These are phyloP conservation scores for Exophiala spinifera DNA, from an alignment of 2,329 filamentous ascomycete species.

Conservation along the genomic window DNA sequence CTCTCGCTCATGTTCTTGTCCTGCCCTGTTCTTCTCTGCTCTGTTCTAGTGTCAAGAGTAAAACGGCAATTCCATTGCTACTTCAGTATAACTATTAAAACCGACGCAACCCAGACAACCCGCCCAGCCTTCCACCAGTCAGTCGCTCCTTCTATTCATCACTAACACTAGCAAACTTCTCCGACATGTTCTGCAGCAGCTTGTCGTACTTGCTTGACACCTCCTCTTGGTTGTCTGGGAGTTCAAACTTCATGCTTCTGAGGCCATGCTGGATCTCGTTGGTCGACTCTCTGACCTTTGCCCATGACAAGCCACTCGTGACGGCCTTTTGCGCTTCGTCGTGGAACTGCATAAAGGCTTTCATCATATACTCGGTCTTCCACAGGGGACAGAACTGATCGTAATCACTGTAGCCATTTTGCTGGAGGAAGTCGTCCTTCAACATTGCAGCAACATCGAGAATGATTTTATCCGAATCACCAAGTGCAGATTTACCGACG, in stretches of 20 bases:
- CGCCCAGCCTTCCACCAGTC: slow-evolving; percentile 31
- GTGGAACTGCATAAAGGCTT: slow-evolving; percentile 96
- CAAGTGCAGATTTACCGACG: slow-evolving; percentile 93
- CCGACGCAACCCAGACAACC: slow-evolving; percentile 2
- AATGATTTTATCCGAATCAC: slow-evolving; percentile 97
- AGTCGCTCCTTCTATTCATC: slow-evolving; percentile 67
- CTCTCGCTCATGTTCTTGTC: too few species aligned
- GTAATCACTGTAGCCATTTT: slow-evolving; percentile 98
- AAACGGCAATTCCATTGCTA: too few species aligned
- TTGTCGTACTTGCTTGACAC: slow-evolving; percentile 92
- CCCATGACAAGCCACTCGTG: slow-evolving; percentile 84
- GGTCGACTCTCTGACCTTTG: slow-evolving; percentile 88
- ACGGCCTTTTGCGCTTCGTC: slow-evolving; percentile 97
- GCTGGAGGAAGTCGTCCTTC: slow-evolving; percentile 98
- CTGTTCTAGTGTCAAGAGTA: too few species aligned
- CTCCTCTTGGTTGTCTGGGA: slow-evolving; percentile 77
- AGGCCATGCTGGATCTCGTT: slow-evolving; percentile 79
- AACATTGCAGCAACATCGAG: slow-evolving; percentile 85
- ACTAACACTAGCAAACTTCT: slow-evolving; percentile 94
- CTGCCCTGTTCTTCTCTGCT: too few species aligned
- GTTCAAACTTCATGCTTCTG: slow-evolving; percentile 93
- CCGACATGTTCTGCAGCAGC: slow-evolving; percentile 84
- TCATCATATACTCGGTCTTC: slow-evolving; percentile 99
- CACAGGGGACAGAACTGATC: slow-evolving; percentile 98
- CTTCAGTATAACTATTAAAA: too few species aligned